These are phyloP conservation scores for Bombardia bombarda DNA, from an alignment of 495 filamentous ascomycete genomes.

Conservation along the genomic window DNA sequence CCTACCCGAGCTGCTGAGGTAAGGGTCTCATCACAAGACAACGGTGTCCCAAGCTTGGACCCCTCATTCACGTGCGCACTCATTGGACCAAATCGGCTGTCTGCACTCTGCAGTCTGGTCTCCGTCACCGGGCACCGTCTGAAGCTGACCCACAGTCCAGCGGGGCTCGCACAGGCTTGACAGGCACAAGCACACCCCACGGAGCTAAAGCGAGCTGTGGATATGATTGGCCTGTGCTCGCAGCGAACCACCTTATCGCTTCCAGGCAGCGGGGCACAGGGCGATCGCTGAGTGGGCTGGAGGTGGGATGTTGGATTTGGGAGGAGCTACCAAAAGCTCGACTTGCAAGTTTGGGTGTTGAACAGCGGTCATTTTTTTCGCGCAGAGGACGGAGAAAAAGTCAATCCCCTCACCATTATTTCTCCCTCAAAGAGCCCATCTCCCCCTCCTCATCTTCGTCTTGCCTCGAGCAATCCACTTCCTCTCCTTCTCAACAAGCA, in stretches of 20 bases:
- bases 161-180: no score
- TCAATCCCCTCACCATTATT: slow-evolving; percentile 9
- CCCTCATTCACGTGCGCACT: background rate
- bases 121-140: no score
- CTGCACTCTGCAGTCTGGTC: background rate
- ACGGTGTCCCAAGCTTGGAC: background rate
- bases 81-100: background rate
- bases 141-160: no score
- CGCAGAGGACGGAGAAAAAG: slow-evolving; percentile 7
- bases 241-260: background rate
- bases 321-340: slow-evolving; percentile 2
- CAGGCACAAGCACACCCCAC: no score
- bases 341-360: slow-evolving; percentile 1
- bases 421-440: background rate
- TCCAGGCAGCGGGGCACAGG: slow-evolving; percentile 2
- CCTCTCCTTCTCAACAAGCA: background rate
- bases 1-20: no score
- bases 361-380: slow-evolving; percentile 6
- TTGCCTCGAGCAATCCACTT: background rate
- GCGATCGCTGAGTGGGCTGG: slow-evolving; percentile 9
- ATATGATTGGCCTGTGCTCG: no score
- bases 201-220: no score
- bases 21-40: background rate
- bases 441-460: background rate
- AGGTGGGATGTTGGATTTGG: no score